phyloP scores from a whole-genome alignment of 1,284 basidiomycete genomes.

The Austroboletus niveus region DNA sequence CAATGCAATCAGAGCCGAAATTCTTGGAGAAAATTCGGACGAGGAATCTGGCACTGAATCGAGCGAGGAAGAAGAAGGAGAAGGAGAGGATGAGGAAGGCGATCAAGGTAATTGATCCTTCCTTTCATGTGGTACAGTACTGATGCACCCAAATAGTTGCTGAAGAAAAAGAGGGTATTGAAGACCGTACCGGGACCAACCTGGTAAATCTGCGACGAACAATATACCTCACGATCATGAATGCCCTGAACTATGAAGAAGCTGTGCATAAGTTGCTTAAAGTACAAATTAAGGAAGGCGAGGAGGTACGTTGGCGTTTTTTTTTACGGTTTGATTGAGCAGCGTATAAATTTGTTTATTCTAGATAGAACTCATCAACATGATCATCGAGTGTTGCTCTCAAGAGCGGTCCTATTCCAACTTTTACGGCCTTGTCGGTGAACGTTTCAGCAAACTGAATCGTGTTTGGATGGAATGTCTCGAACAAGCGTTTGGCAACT shows the following conservation, averaged over 20 bases:
- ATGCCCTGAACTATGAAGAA: slow-evolving; percentile 96
- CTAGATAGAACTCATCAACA: slow-evolving; percentile 94
- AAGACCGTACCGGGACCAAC: slow-evolving; percentile 94
- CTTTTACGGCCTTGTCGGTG: slow-evolving; percentile 95
- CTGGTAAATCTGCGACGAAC: slow-evolving; percentile 91
- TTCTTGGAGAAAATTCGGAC: slow-evolving; percentile 85
- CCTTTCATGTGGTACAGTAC: slow-evolving; percentile 1
- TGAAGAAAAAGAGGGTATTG: slow-evolving; percentile 83
- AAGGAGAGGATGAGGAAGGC: slow-evolving; percentile 35
- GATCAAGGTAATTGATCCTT: slow-evolving; percentile 43
- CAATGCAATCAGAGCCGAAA: slow-evolving; percentile 88
- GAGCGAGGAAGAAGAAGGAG: slow-evolving; percentile 46
- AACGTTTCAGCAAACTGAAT: slow-evolving; percentile 95
- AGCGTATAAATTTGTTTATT: not conserved
- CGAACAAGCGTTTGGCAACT: slow-evolving; percentile 85
- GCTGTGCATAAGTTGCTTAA: slow-evolving; percentile 97
- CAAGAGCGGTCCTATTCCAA: slow-evolving; percentile 97
- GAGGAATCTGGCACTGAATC: slow-evolving; percentile 63
- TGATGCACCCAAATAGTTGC: slow-evolving; percentile 41
- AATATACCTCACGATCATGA: slow-evolving; percentile 99
- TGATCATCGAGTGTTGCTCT: slow-evolving; percentile 99
- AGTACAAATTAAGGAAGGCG: slow-evolving; percentile 86
- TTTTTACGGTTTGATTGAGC: not conserved
- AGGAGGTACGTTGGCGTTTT: slow-evolving; percentile 65
- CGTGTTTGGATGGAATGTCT: slow-evolving; percentile 90